Evolutionary conservation across 116 monocot species (phyloP), one percentile per base, ranked within the genome.

Genomic region (Iris pallida): DNA sequence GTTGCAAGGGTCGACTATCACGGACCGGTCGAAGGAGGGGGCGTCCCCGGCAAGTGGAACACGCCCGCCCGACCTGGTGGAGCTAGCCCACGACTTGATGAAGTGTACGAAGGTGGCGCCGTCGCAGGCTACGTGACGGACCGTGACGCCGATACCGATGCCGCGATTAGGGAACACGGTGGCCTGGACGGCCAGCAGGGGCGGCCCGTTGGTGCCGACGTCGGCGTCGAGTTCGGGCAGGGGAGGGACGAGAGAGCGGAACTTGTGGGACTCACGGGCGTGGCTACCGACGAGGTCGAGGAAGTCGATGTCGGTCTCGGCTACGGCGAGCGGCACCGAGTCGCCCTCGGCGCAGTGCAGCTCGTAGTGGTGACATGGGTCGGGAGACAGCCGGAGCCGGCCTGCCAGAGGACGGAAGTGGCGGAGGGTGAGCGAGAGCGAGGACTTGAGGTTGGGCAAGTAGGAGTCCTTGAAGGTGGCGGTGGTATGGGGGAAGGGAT

Each of bases 331-430:
- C 10, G 71, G 10, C 41, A 81, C 58, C 44, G 76, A 42, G n/a
- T n/a, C 65, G 16, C 44, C 17, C 58, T 62, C 58, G 7, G 68
- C 12, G 63, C 45, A 53, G 18, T 11, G 47, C 43, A 73, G 67
- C 47, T 68, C 72, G 57, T 51, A 69, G 41, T 51, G 45, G 20
- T 49, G 65, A 7, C n/a, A n/a, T n/a, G n/a, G n/a, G n/a, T n/a
- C 8, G 2, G 45, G 65, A 11, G n/a, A 5, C 3, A 45, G 68
- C 1, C 65, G 47, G 43, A 85, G 6, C 20, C 18, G 66, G 5
- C 82, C 82, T 44, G 83, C 80, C n/a, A 89, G 59, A 42, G 85
- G 85, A 63, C 58, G 83, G 73, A 83, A 85, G n/a, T 46, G 52
- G 47, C 67, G 74, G 62, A 89, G 82, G 12, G 73, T 20, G 47